These are phyloP conservation scores for Saccharomyces pastorianus DNA, from an alignment of 1,139 yeast species.

Conservation along the genomic window DNA sequence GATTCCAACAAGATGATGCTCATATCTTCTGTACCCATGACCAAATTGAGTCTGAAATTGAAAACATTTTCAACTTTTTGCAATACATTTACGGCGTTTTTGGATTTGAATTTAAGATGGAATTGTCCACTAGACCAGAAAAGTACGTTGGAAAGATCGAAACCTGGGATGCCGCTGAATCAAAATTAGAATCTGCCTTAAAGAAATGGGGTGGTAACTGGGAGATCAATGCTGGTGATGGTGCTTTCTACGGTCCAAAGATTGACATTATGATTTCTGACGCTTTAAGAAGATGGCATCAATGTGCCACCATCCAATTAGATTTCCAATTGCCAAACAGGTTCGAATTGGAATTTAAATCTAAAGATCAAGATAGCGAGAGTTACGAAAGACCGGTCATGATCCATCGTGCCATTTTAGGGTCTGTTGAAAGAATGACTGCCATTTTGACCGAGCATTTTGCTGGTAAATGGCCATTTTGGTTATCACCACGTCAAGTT, in stretches of 20 bases:
- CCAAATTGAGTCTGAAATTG: constrained; percentile 78
- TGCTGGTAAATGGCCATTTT: constrained; percentile 98
- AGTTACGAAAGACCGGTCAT: constrained; percentile 70
- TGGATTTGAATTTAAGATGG: constrained; percentile 84
- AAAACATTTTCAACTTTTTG: constrained; percentile 71
- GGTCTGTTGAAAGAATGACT: constrained; percentile 97
- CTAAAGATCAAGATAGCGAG: constrained; percentile 42
- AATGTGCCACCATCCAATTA: constrained; percentile 94
- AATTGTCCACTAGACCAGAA: constrained; percentile 90
- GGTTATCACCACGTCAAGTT: constrained; percentile 96
- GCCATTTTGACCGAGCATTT: constrained; percentile 94
- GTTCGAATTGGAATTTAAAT: constrained; percentile 80
- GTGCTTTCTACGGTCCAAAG: constrained; percentile 98
- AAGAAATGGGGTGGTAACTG: constrained; percentile 74
- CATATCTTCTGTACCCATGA: constrained; percentile 91
- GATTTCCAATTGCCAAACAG: constrained; percentile 95
- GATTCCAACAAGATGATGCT: constrained; percentile 98
- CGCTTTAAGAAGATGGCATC: constrained; percentile 89
- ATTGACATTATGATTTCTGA: constrained; percentile 91
- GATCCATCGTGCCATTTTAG: constrained; percentile 97
- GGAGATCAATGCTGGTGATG: constrained; percentile 92
- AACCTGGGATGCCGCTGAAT: constrained; percentile 86
- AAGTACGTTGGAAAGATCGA: constrained; percentile 78
- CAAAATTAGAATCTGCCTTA: constrained; percentile 64
- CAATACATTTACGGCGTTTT: constrained; percentile 72